phyloP scores from a whole-genome alignment of 129 eudicot species.

The Escallonia rubra region DNA sequence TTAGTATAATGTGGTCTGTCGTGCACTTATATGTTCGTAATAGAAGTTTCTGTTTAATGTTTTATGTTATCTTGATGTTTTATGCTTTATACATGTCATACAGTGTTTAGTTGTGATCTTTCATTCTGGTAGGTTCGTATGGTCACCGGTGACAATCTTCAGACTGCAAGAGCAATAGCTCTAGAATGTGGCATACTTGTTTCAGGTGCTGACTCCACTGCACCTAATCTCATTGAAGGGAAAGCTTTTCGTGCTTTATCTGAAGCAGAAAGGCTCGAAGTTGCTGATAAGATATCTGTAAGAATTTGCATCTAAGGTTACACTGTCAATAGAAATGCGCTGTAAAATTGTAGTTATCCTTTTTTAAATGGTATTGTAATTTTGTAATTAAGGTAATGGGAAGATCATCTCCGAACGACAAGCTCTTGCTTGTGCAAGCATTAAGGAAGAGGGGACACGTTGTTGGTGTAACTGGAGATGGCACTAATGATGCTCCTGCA shows the following conservation, averaged over 20 bases:
- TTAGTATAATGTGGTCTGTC: too few species aligned
- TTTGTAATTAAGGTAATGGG: slow-evolving; percentile 76
- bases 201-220: slow-evolving; percentile 68
- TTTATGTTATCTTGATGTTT: too few species aligned
- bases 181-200: slow-evolving; percentile 84
- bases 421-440: slow-evolving; percentile 91
- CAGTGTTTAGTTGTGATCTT: neutral
- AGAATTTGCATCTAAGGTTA: neutral
- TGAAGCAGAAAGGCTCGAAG: slow-evolving; percentile 48
- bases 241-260: slow-evolving; percentile 66
- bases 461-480: slow-evolving; percentile 98
- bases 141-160: slow-evolving; percentile 96
- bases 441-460: slow-evolving; percentile 78
- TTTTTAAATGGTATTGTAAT: neutral
- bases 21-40: too few species aligned
- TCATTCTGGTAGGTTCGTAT: slow-evolving; percentile 61
- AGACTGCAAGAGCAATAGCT: slow-evolving; percentile 92
- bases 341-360: too few species aligned
- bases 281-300: slow-evolving; percentile 82
- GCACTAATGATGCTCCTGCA: slow-evolving; percentile 98
- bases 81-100: too few species aligned
- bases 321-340: too few species aligned
- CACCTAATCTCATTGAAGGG: slow-evolving; percentile 90
- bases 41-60: too few species aligned
- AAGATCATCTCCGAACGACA: slow-evolving; percentile 92